Conservation (phyloP, 306 rosid species). For the Castanea mollissima region DNA sequence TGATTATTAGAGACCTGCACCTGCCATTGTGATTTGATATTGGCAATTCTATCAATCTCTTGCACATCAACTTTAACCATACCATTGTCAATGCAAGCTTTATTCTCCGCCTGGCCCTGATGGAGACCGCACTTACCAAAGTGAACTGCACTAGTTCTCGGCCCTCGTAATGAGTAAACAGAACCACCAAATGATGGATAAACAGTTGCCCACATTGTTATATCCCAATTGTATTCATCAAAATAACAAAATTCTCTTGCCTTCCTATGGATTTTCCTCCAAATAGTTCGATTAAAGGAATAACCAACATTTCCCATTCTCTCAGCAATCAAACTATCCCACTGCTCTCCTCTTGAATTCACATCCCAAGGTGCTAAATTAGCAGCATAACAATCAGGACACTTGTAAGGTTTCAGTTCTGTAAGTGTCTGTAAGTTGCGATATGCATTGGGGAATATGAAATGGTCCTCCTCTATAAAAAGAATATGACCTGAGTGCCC, state of each 20-base stretch:
- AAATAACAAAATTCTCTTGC: constrained; percentile 75
- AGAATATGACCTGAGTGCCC: constrained; percentile 67
- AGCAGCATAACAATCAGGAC: constrained; percentile 89
- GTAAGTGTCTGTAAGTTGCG: constrained; percentile 71
- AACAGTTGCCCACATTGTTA: constrained; percentile 98
- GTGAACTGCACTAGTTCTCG: constrained; percentile 88
- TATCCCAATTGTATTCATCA: constrained; percentile 98
- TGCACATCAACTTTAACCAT: constrained; percentile 47
- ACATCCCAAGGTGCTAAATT: constrained; percentile 98
- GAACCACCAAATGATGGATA: constrained; percentile 92
- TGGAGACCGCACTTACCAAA: constrained; percentile 96
- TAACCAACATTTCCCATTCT: constrained; percentile 97
- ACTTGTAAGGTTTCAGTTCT: constrained; percentile 59
- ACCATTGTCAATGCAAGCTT: constrained; percentile 77
- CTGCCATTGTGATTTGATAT: constrained; percentile 68
- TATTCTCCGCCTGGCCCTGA: constrained; percentile 82
- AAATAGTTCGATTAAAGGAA: constrained; percentile 73
- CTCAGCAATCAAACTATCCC: constrained; percentile 69
- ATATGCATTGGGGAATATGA: constrained; percentile 81
- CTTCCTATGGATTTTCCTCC: constrained; percentile 85
- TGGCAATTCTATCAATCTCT: constrained; percentile 58
- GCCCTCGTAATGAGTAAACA: constrained; percentile 79
- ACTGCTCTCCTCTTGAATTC: constrained; percentile 83
- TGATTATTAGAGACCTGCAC: constrained; percentile 57
- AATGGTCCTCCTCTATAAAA: constrained; percentile 95